Percentiles rank a stretch among this genome's conserved stretches.
These are phyloP conservation scores for Gossypium schwendimanii DNA, from an alignment of 441 rosid genomes.

Conservation along the genomic window DNA sequence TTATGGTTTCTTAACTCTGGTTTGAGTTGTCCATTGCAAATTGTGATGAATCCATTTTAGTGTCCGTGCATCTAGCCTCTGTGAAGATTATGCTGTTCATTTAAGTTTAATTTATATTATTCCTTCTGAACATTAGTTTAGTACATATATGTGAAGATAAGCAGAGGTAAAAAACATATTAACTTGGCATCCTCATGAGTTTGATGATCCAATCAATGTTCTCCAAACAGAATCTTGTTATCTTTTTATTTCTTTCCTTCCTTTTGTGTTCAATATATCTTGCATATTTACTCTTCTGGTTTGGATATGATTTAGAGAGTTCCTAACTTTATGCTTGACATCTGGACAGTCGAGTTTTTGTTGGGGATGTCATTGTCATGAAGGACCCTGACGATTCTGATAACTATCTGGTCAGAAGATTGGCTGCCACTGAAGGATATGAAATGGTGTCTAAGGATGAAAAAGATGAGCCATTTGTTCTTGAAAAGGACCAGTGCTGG, in stretches of 20 bases:
- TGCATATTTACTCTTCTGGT: not conserved
- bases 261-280: not conserved
- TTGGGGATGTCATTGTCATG: conserved; percentile 84
- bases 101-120: not conserved
- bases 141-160: not conserved
- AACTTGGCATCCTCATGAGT: not conserved
- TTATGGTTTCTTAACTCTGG: not conserved
- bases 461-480: conserved; percentile 80
- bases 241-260: not conserved
- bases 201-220: not conserved
- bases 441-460: conserved; percentile 77
- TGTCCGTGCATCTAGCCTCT: not conserved
- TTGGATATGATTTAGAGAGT: not conserved
- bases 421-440: conserved; percentile 79
- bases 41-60: not conserved
- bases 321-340: not conserved
- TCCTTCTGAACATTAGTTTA: not conserved
- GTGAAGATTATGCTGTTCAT: not conserved
- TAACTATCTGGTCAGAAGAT: conserved; percentile 64
- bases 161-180: not conserved
- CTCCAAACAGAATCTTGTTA: not conserved
- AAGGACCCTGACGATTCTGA: conserved; percentile 66
- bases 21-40: not conserved
- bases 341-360: conserved; percentile 50
- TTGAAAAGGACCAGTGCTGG: conserved; percentile 81